A percentile compares a stretch with the other conserved stretches of the same genome.
These are phyloP conservation scores for Lippia alba DNA, from an alignment of 305 asterid species.

Conservation along the genomic window DNA sequence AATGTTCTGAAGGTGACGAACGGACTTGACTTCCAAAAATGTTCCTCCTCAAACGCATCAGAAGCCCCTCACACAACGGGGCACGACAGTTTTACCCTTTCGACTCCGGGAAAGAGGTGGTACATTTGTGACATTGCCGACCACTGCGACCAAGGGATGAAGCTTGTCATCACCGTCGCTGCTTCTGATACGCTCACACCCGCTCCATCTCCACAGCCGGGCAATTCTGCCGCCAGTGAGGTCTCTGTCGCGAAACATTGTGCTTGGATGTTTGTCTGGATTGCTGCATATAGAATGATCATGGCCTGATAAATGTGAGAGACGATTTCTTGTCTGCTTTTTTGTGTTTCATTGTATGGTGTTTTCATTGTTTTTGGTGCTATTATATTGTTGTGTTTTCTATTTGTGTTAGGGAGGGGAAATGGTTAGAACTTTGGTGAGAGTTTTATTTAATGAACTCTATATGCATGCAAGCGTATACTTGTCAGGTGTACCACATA, in stretches of 20 bases:
- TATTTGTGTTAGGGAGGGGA: no score
- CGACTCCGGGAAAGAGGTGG: constrained; percentile 54
- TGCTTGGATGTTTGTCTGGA: constrained; percentile 21
- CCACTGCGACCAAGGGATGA: constrained; percentile 57
- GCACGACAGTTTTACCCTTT: constrained; percentile 40
- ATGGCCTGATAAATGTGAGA: constrained; percentile 7
- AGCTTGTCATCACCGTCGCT: constrained; percentile 49
- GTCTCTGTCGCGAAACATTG: constrained; percentile 17
- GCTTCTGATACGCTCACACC: constrained; percentile 28
- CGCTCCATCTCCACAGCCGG: constrained; percentile 25
- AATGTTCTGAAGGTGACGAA: constrained; percentile 44
- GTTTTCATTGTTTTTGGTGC: no score
- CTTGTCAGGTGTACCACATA: no score
- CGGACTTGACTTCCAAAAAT: constrained; percentile 34
- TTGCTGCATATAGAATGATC: constrained; percentile 25
- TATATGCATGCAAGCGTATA: no score
- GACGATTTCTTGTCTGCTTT: no score
- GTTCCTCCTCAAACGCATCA: constrained; percentile 28
- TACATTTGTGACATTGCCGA: constrained; percentile 48
- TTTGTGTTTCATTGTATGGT: no score
- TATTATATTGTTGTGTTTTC: no score
- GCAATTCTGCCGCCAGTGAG: neutral
- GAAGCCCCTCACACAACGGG: constrained; percentile 23
- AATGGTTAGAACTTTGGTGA: no score
- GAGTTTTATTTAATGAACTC: no score